Evolutionary conservation across 306 rosid genomes (phyloP), one percentile per base, ranked within the genome.

Genomic region (Cajanus cajan): DNA sequence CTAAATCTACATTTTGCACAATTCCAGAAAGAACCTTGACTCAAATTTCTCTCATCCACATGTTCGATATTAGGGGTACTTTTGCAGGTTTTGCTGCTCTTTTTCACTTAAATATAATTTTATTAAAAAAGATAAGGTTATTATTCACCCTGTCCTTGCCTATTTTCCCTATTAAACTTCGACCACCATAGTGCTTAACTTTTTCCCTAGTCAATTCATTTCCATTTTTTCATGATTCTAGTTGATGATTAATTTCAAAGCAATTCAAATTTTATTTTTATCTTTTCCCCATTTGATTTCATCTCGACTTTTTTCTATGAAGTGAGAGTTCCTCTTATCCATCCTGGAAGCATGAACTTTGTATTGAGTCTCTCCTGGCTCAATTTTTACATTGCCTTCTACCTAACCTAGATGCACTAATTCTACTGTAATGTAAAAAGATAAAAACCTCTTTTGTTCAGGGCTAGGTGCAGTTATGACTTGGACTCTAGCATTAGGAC

Each of bases 401-500:
- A 8, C 72, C 48, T 65, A 58, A 48, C 21, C 43, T 57, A 34
- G 18, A 50, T 55, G 19, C 34, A 33, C 4, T 69, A 61, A 55
- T 75, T 74, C 47, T 25, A 47, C 73, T 58, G 51, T 62, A 16
- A 66, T 66, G 33, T 14, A 2, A 4, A 6, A 16, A 68, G n/a
- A n/a, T n/a, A 61, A 52, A 72, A 40, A 24, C 58, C 37, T 80
- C 14, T 39, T 62, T 65, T 79, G 24, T 52, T 37, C 86, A 87
- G 94, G 87, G 67, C 64, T 82, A 25, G 83, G 78, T 70, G 87
- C 87, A 19, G 86, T 68, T 78, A 75, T 68, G 61, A 73, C 25
- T 39, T 90, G 94, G 94, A 73, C 78, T 66, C 80, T 86, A 52
- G 90, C 82, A 64, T 77, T 90, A 31, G 88, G 77, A 82, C 86